Evolutionary conservation across 768 basidiomycete genomes (phyloP).

Genomic region (Agrocybe praecox): DNA sequence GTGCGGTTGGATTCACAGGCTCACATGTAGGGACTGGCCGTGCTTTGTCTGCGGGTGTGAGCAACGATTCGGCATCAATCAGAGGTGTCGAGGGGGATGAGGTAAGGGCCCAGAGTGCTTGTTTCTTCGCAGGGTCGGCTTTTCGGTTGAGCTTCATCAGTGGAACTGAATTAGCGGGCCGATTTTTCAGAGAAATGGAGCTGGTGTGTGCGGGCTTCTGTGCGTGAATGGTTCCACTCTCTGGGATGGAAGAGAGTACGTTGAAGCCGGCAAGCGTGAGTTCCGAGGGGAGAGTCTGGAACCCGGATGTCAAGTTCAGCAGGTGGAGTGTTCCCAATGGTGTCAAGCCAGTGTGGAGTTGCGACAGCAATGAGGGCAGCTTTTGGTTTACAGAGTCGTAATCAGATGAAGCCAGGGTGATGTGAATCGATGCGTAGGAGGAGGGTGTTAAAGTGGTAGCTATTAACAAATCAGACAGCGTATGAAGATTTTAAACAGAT

Average conservation of each 20-base stretch:
- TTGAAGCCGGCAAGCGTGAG: constrained; percentile 70
- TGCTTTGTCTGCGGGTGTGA: constrained; percentile 80
- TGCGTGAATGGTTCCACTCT: constrained; percentile 54
- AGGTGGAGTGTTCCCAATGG: constrained; percentile 75
- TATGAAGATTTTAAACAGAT: background rate
- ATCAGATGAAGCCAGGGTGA: constrained; percentile 65
- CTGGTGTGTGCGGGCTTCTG: constrained; percentile 65
- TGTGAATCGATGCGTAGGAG: constrained; percentile 65
- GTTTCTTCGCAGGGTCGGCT: constrained; percentile 73
- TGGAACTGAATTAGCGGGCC: constrained; percentile 24
- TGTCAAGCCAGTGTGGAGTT: constrained; percentile 59
- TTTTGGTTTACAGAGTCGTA: constrained; percentile 59
- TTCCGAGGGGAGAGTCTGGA: constrained; percentile 52
- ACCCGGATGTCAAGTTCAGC: constrained; percentile 48
- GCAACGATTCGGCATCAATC: constrained; percentile 82
- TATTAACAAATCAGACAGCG: constrained; percentile 26
- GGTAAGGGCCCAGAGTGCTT: constrained; percentile 85
- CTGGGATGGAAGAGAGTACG: constrained; percentile 44
- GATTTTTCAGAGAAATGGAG: constrained; percentile 45
- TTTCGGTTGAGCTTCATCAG: constrained; percentile 50
- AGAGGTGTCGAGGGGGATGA: constrained; percentile 63
- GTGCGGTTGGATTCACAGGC: constrained; percentile 51
- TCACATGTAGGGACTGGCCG: constrained; percentile 81
- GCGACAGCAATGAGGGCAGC: constrained; percentile 56
- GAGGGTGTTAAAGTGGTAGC: constrained; percentile 59